A percentile compares a stretch with the other conserved stretches of the same genome.
These are phyloP conservation scores for Fusarium heterosporum DNA, from an alignment of 2,329 filamentous ascomycete genomes.

Conservation along the genomic window DNA sequence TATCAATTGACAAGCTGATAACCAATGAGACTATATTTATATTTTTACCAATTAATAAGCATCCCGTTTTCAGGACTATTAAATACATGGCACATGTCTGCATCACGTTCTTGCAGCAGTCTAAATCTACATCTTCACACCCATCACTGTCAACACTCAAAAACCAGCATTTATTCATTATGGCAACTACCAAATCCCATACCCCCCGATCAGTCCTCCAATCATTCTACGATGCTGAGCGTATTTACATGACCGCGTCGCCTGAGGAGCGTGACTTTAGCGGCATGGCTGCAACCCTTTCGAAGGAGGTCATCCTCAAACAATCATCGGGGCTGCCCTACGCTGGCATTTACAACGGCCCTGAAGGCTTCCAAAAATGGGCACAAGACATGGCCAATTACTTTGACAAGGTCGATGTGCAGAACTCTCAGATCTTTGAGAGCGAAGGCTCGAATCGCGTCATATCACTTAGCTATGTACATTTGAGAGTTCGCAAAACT, in stretches of 20 bases:
- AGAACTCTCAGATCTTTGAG: conserved; percentile 50
- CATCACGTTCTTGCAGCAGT: background rate
- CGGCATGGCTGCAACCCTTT: conserved; percentile 46
- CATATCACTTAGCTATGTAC: conserved; percentile 45
- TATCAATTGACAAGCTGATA: background rate
- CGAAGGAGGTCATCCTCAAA: conserved; percentile 44
- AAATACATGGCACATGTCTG: conserved; percentile 1
- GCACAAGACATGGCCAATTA: conserved; percentile 46
- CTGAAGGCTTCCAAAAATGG: conserved; percentile 50
- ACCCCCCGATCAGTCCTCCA: conserved; percentile 48
- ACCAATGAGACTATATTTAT: background rate
- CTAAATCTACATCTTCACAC: background rate
- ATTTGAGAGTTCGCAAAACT: conserved; percentile 48
- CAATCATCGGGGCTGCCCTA: conserved; percentile 53
- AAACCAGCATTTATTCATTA: background rate
- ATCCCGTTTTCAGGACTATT: background rate
- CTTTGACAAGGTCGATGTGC: conserved; percentile 48
- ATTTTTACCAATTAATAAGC: conserved; percentile 10
- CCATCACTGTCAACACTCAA: background rate
- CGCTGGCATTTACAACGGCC: conserved; percentile 48
- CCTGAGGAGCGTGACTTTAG: conserved; percentile 49
- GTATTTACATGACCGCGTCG: conserved; percentile 49
- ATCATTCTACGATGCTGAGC: conserved; percentile 52
- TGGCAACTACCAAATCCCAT: conserved; percentile 12
- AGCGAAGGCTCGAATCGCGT: conserved; percentile 45